Percentiles rank a stretch among this genome's conserved stretches.
phyloP scores from a whole-genome alignment of 2,329 filamentous ascomycete species.

The Diaporthe amygdali region DNA sequence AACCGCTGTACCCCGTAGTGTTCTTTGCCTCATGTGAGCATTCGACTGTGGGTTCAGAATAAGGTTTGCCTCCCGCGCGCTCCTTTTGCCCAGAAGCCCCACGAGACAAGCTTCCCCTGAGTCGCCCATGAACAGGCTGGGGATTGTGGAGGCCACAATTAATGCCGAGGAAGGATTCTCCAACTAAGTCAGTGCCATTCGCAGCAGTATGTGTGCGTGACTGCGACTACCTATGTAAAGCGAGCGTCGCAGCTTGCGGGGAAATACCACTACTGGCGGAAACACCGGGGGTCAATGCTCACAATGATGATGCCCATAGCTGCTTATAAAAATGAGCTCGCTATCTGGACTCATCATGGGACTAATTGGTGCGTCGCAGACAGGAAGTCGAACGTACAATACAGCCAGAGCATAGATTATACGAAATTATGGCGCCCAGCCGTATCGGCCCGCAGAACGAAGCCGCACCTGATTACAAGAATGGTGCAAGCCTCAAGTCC shows the following conservation, averaged over 20 bases:
- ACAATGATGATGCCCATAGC: neutral
- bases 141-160: neutral
- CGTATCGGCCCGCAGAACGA: neutral
- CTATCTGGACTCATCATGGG: neutral
- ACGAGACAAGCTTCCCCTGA: neutral
- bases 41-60: neutral
- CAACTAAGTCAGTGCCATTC: neutral
- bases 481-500: neutral
- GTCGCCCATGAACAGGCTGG: neutral
- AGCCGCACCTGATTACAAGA: neutral
- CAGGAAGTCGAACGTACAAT: too few relatives aligned
- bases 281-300: neutral
- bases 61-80: conserved; percentile 2
- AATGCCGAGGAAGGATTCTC: neutral
- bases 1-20: too few relatives aligned
- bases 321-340: neutral
- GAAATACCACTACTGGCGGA: neutral
- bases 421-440: conserved; percentile 5
- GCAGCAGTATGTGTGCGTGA: neutral
- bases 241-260: conserved; percentile 1
- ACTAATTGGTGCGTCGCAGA: too few relatives aligned
- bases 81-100: neutral
- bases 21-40: neutral
- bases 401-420: neutral
- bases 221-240: neutral